Base-by-base conservation (phyloP, 805 yeast genomes). In the Candida andamanensis region DNA sequence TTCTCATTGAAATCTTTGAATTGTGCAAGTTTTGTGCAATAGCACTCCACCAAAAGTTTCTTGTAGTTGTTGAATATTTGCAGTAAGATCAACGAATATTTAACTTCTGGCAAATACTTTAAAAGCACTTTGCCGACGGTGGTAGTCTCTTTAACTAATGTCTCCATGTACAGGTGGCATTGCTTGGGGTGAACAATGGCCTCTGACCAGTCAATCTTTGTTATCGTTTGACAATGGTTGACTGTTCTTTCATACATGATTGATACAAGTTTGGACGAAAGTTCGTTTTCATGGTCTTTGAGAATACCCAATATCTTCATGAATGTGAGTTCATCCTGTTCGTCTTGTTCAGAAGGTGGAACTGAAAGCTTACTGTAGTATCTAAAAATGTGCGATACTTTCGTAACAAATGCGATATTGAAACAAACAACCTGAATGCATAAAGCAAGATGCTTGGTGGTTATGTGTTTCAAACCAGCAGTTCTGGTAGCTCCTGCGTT, bases 401-500 rank as follows among this genome's bases (percentile, higher is more conserved):
- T 36, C 0, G 49, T 43, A 14, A 71, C 53, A 15, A 78, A 52
- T 18, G 67, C 59, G 6, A 49, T 47, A 29, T 46, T 39, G 39
- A 63, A 64, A 34, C 76, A 75, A 18, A 82, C 59, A n/a, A 78
- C 63, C 46, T 82, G 85, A 4, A 80, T 74, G 22, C 83, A 74
- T 24, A 81, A 63, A 1, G 86, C 79, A 30, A 82, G 50, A 51
- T 82, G 85, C 42, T 77, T 78, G 2, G 86, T 80, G 3, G 85
- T 78, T 30, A 83, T 81, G 47, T 81, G 87, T 41, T 72, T 76
- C 30, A 82, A 60, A 0, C 85, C 86, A 0, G 90, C 84, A 1
- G 87, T 74, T 41, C 76, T 57, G 2, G 84, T 80, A 1, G 90
- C 90, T 25, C 83, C 85, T 1, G 89, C 86, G 26, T 79, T 81